These are phyloP conservation scores for Erodium moschatum DNA, from an alignment of 441 rosid genomes.

Conservation along the genomic window DNA sequence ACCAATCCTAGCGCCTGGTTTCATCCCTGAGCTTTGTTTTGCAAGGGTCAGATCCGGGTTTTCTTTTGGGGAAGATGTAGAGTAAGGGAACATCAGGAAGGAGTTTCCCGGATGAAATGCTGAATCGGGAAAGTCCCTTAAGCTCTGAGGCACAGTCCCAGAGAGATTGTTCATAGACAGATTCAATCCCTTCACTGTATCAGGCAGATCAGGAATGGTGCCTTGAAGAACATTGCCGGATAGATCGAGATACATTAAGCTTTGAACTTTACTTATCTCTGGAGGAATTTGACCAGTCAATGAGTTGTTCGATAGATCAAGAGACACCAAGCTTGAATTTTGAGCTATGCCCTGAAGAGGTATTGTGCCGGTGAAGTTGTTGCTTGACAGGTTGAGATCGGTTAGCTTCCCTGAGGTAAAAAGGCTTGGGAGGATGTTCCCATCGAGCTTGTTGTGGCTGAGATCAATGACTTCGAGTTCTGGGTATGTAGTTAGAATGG, in stretches of 20 bases:
- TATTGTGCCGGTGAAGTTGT: slow-evolving; percentile 45
- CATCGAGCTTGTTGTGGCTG: slow-evolving; percentile 42
- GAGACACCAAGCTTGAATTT: slow-evolving; percentile 38
- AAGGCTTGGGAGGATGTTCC: slow-evolving; percentile 38
- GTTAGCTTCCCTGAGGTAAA: slow-evolving; percentile 41
- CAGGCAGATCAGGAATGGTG: slow-evolving; percentile 47
- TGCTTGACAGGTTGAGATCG: slow-evolving; percentile 43
- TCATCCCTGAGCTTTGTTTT: slow-evolving; percentile 29
- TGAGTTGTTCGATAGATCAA: slow-evolving; percentile 50
- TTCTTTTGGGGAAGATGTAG: slow-evolving; percentile 29
- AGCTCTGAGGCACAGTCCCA: slow-evolving; percentile 43
- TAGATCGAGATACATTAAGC: slow-evolving; percentile 39
- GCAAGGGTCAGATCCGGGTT: slow-evolving; percentile 22
- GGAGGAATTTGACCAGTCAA: slow-evolving; percentile 37
- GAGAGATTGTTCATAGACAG: slow-evolving; percentile 56
- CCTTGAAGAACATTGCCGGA: slow-evolving; percentile 52
- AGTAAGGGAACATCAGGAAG: slow-evolving; percentile 35
- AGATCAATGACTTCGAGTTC: slow-evolving; percentile 48
- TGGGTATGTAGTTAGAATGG: slow-evolving; percentile 43
- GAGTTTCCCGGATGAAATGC: slow-evolving; percentile 60
- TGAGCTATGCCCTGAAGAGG: slow-evolving; percentile 37
- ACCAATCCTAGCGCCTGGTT: slow-evolving; percentile 34
- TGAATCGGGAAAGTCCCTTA: slow-evolving; percentile 52
- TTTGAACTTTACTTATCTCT: slow-evolving; percentile 31
- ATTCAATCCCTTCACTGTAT: slow-evolving; percentile 34